Evolutionary conservation across 2,329 filamentous ascomycete genomes (phyloP).

Genomic region (Colletotrichum musicola): DNA sequence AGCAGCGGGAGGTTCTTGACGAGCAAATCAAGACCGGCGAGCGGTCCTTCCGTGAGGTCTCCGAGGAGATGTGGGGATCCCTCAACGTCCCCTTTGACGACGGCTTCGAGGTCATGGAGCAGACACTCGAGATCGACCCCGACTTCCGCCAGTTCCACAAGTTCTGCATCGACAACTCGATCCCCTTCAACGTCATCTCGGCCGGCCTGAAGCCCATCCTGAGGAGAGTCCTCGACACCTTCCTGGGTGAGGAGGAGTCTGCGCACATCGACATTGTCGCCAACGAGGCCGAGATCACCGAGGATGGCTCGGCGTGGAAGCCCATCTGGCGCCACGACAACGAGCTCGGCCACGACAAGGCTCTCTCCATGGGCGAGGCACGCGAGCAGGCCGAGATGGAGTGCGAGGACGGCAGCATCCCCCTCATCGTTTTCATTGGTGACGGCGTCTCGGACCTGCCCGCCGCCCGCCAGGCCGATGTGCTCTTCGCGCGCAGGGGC

Average conservation of each 20-base stretch:
- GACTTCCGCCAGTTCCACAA: constrained; percentile 74
- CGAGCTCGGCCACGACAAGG: constrained; percentile 76
- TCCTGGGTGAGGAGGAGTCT: constrained; percentile 71
- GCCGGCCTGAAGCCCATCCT: constrained; percentile 76
- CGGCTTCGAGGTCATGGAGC: constrained; percentile 74
- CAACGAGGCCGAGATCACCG: constrained; percentile 72
- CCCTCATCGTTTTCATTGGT: constrained; percentile 77
- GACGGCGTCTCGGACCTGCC: constrained; percentile 77
- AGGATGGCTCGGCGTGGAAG: constrained; percentile 72
- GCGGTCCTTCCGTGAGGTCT: constrained; percentile 77
- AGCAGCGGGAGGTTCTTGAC: constrained; percentile 68
- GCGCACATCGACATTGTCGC: constrained; percentile 75
- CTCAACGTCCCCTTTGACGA: constrained; percentile 76
- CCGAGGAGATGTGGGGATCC: constrained; percentile 79
- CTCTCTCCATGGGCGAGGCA: constrained; percentile 72
- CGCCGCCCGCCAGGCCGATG: constrained; percentile 74
- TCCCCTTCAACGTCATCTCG: constrained; percentile 78
- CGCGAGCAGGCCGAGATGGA: constrained; percentile 65
- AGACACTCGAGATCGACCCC: constrained; percentile 71
- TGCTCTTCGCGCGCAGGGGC: constrained; percentile 75
- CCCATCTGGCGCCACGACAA: constrained; percentile 76
- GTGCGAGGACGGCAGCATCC: constrained; percentile 71
- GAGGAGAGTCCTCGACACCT: constrained; percentile 71
- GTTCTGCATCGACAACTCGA: constrained; percentile 72
- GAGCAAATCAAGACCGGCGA: constrained; percentile 74